A percentile compares a stretch with the other conserved stretches of the same genome.
Evolutionary conservation across 371 early-diverging fungal species (phyloP).

Genomic region (Mortierella sp.): DNA sequence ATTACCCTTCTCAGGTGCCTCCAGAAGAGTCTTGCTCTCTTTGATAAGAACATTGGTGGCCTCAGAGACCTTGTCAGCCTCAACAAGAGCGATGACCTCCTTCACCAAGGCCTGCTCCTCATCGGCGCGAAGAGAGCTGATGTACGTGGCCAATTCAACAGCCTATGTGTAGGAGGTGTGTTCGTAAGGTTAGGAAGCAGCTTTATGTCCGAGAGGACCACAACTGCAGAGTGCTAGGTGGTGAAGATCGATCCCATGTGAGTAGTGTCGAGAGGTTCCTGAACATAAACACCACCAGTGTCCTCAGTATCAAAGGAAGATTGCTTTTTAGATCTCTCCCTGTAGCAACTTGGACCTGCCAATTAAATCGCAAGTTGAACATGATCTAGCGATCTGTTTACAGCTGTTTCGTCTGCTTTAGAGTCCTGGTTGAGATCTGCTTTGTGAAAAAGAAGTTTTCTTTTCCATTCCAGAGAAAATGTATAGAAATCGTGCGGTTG

Average conservation of each 20-base stretch:
- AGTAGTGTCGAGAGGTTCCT: no score
- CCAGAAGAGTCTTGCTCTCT: slow-evolving; percentile 70
- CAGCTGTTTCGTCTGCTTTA: no score
- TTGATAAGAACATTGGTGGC: slow-evolving; percentile 68
- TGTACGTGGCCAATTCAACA: slow-evolving; percentile 67
- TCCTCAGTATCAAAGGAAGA: no score
- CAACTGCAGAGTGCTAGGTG: no score
- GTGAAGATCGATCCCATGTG: no score
- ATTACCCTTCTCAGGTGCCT: slow-evolving; percentile 71
- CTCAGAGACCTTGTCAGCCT: slow-evolving; percentile 68
- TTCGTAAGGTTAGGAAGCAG: background rate
- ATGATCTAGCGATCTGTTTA: no score
- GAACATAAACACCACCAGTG: no score
- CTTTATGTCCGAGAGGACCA: no score
- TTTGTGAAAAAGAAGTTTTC: background rate
- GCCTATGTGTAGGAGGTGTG: slow-evolving; percentile 50
- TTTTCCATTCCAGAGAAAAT: background rate
- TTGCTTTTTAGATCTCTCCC: no score
- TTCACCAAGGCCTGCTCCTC: slow-evolving; percentile 63
- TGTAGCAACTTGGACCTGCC: no score
- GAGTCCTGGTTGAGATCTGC: background rate
- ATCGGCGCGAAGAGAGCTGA: slow-evolving; percentile 68
- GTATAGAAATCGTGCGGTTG: background rate
- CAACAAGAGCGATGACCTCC: slow-evolving; percentile 63
- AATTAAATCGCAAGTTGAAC: no score